phyloP scores from a whole-genome alignment of 352 stramenopile genomes.

The Pseudoperonospora humuli region DNA sequence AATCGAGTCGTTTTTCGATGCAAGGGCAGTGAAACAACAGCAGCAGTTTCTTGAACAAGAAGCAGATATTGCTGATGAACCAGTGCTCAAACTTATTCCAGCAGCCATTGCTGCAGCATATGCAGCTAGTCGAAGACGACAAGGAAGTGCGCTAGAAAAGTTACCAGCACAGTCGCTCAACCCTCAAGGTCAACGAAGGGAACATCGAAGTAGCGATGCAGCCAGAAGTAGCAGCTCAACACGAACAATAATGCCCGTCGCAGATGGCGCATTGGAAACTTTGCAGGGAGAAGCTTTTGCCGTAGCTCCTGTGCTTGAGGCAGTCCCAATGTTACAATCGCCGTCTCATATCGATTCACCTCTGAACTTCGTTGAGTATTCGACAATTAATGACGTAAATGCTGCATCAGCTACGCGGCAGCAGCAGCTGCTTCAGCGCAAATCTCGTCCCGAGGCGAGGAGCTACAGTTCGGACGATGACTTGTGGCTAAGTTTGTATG shows the following conservation, averaged over 20 bases:
- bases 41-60: constrained; percentile 12
- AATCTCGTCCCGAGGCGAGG: not conserved
- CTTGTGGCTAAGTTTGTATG: constrained; percentile 6
- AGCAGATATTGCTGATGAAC: constrained; percentile 9
- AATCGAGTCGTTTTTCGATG: constrained; percentile 12
- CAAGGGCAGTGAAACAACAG: constrained; percentile 9
- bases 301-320: no score
- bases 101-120: constrained; percentile 18
- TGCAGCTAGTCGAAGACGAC: constrained; percentile 5
- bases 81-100: constrained; percentile 20
- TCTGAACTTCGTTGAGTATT: not conserved
- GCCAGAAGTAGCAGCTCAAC: constrained; percentile 1
- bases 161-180: no score
- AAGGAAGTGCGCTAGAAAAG: constrained; percentile 5
- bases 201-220: constrained; percentile 5
- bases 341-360: no score
- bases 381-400: constrained; percentile 14
- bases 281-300: no score
- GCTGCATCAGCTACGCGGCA: constrained; percentile 12
- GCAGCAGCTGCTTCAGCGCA: constrained; percentile 15
- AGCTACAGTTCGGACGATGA: constrained; percentile 7
- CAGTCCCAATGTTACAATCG: no score
- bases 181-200: no score
- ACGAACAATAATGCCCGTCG: not conserved
- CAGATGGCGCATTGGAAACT: no score